Evolutionary conservation across 257 asterid species (phyloP).

Genomic region (Solanum paucissectum): DNA sequence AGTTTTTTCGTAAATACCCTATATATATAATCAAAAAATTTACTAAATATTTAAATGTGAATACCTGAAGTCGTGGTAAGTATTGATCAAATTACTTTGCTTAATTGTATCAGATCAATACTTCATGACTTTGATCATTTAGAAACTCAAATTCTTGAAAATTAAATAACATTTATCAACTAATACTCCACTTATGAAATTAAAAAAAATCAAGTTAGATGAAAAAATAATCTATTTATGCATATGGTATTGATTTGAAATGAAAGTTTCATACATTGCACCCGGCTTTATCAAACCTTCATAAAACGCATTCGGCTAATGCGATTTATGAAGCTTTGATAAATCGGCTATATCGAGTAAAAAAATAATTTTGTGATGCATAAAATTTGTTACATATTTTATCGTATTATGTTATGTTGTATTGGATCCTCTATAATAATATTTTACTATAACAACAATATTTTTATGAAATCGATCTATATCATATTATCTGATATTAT

Average conservation of each 20-base stretch:
- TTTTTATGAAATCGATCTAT: not conserved
- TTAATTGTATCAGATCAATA: not conserved
- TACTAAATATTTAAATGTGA: not conserved
- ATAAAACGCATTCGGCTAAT: not conserved
- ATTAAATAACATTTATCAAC: not conserved
- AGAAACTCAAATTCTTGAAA: not conserved
- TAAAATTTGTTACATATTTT: not conserved
- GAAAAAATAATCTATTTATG: no score
- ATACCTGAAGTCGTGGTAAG: not conserved
- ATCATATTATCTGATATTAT: no score
- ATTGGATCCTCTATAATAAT: no score
- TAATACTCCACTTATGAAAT: not conserved
- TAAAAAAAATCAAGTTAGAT: no score
- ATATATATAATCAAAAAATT: no score
- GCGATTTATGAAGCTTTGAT: not conserved
- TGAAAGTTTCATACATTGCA: not conserved
- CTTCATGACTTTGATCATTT: not conserved
- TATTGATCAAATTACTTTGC: not conserved
- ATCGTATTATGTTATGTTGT: not conserved
- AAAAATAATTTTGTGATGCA: no score
- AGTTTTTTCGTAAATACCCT: not conserved
- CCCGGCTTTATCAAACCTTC: not conserved
- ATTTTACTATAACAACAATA: no score
- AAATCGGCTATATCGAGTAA: not conserved
- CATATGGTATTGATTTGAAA: not conserved